A percentile compares a stretch with the other conserved stretches of the same genome.
phyloP scores from a whole-genome alignment of 1,139 yeast species.

The Debaryomyces udenii region DNA sequence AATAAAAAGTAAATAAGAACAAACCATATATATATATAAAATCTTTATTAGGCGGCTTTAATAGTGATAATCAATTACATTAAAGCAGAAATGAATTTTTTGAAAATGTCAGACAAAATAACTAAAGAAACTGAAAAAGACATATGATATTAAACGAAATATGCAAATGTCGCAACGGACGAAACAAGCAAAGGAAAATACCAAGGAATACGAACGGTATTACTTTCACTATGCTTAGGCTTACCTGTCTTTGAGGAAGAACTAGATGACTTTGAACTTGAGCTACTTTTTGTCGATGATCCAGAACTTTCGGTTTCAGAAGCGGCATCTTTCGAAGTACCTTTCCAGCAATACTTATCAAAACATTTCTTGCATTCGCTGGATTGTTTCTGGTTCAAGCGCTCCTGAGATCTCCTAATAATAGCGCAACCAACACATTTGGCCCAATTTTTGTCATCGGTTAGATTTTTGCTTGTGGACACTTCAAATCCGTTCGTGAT shows the following conservation, averaged over 20 bases:
- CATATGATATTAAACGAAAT: not conserved
- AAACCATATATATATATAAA: not conserved
- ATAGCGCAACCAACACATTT: slow-evolving; percentile 52
- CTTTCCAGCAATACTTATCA: slow-evolving; percentile 43
- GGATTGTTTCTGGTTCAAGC: slow-evolving; percentile 39
- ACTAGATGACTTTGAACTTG: slow-evolving; percentile 7
- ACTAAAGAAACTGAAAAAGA: too few species aligned
- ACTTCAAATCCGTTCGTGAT: slow-evolving; percentile 46
- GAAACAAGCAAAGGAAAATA: slow-evolving; percentile 1
- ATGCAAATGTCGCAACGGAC: slow-evolving; percentile 1
- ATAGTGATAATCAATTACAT: too few species aligned
- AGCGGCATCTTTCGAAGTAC: slow-evolving; percentile 27
- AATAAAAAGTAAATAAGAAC: too few species aligned
- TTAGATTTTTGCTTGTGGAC: slow-evolving; percentile 35
- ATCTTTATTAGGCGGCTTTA: too few species aligned
- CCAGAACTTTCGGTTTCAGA: slow-evolving; percentile 11
- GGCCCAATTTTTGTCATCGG: slow-evolving; percentile 43
- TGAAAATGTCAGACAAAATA: too few species aligned
- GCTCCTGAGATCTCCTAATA: slow-evolving; percentile 46
- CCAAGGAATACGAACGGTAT: not conserved
- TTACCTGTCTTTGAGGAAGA: slow-evolving; percentile 1
- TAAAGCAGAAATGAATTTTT: too few species aligned
- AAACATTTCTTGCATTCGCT: slow-evolving; percentile 46
- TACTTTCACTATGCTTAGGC: slow-evolving; percentile 1
- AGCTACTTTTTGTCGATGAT: slow-evolving; percentile 1